Evolutionary conservation across 1,284 basidiomycete genomes (phyloP).

Genomic region (Austroboletus niveus): DNA sequence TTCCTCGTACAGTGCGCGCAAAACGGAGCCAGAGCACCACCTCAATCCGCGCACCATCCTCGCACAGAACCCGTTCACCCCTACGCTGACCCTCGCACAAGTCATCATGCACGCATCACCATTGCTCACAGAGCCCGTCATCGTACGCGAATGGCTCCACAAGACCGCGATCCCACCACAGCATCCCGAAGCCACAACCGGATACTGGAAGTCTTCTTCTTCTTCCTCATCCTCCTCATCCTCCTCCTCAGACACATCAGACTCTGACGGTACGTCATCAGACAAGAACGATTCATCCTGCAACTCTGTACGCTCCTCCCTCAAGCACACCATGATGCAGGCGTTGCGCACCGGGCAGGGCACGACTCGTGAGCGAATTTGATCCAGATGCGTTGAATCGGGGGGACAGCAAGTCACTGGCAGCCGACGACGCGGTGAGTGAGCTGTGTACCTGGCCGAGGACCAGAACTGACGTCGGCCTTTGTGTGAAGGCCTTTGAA

Average conservation of each 20-base stretch:
- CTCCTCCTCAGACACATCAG: constrained; percentile 19
- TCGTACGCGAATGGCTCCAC: constrained; percentile 82
- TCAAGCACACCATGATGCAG: constrained; percentile 68
- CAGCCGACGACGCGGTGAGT: constrained; percentile 70
- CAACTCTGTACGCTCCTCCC: constrained; percentile 15
- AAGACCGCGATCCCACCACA: constrained; percentile 60
- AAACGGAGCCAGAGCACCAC: constrained; percentile 48
- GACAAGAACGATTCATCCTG: constrained; percentile 23
- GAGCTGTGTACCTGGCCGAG: constrained; percentile 3
- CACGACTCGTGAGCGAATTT: constrained; percentile 55
- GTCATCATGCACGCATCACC: constrained; percentile 62
- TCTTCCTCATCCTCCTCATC: constrained; percentile 28
- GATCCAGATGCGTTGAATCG: constrained; percentile 74
- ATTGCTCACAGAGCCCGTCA: constrained; percentile 65
- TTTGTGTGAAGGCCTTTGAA: constrained; percentile 62
- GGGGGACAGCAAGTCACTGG: constrained; percentile 53
- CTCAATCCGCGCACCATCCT: constrained; percentile 54
- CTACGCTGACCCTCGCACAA: constrained; percentile 70
- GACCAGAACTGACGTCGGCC: constrained; percentile 1
- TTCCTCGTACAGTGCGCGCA: constrained; percentile 49
- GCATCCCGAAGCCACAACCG: constrained; percentile 67
- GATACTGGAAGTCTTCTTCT: constrained; percentile 77
- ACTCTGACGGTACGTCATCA: constrained; percentile 16
- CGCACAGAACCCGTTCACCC: constrained; percentile 72
- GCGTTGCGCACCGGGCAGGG: constrained; percentile 50